Percentiles rank a stretch among this genome's conserved stretches.
phyloP scores from a whole-genome alignment of 1,284 basidiomycete species.

The Heterobasidion parviporum region DNA sequence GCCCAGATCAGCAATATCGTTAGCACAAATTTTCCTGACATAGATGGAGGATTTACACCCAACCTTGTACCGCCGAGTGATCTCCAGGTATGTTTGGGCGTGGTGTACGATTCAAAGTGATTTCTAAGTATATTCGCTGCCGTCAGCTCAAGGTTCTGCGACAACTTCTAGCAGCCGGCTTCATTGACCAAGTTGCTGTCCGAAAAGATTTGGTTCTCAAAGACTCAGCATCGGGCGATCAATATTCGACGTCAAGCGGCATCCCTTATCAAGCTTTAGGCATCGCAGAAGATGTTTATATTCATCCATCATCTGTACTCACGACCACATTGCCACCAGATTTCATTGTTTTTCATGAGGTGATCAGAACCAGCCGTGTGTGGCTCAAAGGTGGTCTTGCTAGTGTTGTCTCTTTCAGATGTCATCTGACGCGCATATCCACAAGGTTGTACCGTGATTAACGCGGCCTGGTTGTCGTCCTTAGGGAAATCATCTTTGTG shows the following conservation, averaged over 20 bases:
- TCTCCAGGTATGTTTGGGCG: constrained; percentile 47
- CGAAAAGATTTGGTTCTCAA: constrained; percentile 78
- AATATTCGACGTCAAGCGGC: constrained; percentile 70
- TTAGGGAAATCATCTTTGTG: constrained; percentile 78
- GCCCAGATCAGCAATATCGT: constrained; percentile 85
- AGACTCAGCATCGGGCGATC: constrained; percentile 47
- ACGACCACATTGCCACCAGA: constrained; percentile 73
- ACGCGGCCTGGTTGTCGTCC: constrained; percentile 82
- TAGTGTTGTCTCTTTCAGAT: constrained; percentile 5
- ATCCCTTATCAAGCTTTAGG: constrained; percentile 84
- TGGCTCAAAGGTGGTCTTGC: constrained; percentile 73
- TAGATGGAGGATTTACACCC: constrained; percentile 48
- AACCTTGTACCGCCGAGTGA: constrained; percentile 67
- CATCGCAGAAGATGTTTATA: constrained; percentile 81
- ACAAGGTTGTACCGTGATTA: constrained; percentile 75
- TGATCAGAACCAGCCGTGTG: constrained; percentile 65
- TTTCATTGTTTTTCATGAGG: constrained; percentile 81
- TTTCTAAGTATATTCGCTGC: not conserved
- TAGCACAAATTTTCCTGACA: constrained; percentile 55
- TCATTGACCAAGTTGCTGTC: constrained; percentile 94
- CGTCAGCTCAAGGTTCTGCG: constrained; percentile 81
- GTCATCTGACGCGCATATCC: constrained; percentile 6
- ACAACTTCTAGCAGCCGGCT: constrained; percentile 84
- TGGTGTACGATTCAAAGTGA: not conserved
- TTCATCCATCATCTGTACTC: constrained; percentile 86